These are phyloP conservation scores for Lipomyces oligophaga DNA, from an alignment of 805 yeast genomes.

Conservation along the genomic window DNA sequence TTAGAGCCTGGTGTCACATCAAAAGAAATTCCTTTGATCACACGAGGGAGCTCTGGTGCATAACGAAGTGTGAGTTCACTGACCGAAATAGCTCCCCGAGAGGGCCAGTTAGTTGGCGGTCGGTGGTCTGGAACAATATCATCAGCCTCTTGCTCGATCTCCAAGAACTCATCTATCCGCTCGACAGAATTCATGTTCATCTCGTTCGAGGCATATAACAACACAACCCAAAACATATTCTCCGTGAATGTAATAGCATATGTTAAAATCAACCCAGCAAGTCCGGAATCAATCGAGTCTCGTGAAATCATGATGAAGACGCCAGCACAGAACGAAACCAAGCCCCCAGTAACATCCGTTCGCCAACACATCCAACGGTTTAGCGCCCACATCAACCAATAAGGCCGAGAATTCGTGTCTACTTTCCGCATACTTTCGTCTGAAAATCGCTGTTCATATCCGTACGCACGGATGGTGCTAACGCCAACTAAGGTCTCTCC, in stretches of 20 bases:
- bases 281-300: slow-evolving; percentile 74
- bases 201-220: slow-evolving; percentile 84
- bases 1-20: slow-evolving; percentile 72
- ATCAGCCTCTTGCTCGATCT: slow-evolving; percentile 82
- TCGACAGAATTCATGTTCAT: slow-evolving; percentile 97
- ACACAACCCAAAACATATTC: slow-evolving; percentile 86
- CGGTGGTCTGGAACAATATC: slow-evolving; percentile 56
- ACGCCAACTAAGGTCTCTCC: slow-evolving; percentile 91
- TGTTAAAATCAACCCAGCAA: slow-evolving; percentile 91
- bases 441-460: slow-evolving; percentile 82
- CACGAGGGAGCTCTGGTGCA: slow-evolving; percentile 84
- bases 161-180: slow-evolving; percentile 78
- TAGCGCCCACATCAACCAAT: slow-evolving; percentile 90
- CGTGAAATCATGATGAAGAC: slow-evolving; percentile 67
- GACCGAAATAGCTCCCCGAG: slow-evolving; percentile 71
- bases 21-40: slow-evolving; percentile 81
- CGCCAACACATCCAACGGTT: slow-evolving; percentile 91
- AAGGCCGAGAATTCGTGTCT: slow-evolving; percentile 84
- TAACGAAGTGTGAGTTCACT: slow-evolving; percentile 76
- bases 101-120: slow-evolving; percentile 83
- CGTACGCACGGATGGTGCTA: slow-evolving; percentile 92
- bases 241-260: slow-evolving; percentile 89
- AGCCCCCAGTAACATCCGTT: slow-evolving; percentile 78
- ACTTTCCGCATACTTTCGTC: slow-evolving; percentile 72
- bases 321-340: slow-evolving; percentile 77